These are phyloP conservation scores for Coniochaeta sp. DNA, from an alignment of 2,329 filamentous ascomycete species.

Conservation along the genomic window DNA sequence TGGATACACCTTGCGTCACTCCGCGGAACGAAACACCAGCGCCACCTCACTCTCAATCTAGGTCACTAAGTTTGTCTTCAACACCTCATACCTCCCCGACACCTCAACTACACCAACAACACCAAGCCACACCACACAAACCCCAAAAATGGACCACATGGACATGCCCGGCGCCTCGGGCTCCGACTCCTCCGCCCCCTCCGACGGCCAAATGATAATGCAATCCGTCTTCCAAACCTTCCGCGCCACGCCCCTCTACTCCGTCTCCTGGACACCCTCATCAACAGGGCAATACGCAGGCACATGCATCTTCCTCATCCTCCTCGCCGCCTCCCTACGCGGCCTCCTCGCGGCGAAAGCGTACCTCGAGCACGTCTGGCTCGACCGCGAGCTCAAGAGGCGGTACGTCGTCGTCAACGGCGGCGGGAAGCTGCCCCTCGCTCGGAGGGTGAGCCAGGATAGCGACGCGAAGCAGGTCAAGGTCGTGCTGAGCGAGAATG, in stretches of 20 bases:
- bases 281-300: conserved; percentile 70
- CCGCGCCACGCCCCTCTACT: conserved; percentile 45
- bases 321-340: conserved; percentile 65
- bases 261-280: conserved; percentile 65
- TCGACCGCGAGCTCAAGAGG: conserved; percentile 63
- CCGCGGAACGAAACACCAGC: neutral
- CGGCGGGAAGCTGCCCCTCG: conserved; percentile 39
- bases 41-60: neutral
- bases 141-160: conserved; percentile 11
- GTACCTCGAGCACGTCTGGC: conserved; percentile 57
- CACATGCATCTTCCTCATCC: conserved; percentile 85
- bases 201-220: conserved; percentile 26
- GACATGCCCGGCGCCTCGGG: conserved; percentile 10
- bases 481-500: conserved; percentile 64
- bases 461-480: conserved; percentile 59
- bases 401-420: conserved; percentile 71
- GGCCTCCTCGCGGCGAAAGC: conserved; percentile 65
- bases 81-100: neutral
- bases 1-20: neutral
- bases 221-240: conserved; percentile 54
- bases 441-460: conserved; percentile 51
- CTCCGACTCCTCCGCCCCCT: conserved; percentile 5
- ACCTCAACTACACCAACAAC: neutral
- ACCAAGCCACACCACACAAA: neutral
- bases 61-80: too few species aligned